Evolutionary conservation across 164 flowering plant genomes (phyloP), one percentile per base, ranked within the genome.

Genomic region (Vitis riparia): DNA sequence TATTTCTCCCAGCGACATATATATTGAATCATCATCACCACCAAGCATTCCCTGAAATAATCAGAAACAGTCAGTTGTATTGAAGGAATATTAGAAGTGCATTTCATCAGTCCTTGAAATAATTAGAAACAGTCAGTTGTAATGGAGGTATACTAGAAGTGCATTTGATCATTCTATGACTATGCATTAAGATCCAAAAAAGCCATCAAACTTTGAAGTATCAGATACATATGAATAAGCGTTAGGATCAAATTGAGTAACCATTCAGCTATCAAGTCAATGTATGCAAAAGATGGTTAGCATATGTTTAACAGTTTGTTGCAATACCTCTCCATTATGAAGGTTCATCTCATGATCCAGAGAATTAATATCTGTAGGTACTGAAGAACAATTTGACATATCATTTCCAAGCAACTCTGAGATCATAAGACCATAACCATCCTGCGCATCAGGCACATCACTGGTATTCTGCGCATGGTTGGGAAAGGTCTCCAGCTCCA

Each of bases 1-100:
- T 79, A 94, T 91, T 84, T 95, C 99, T 79, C 89, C 98, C 72
- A 95, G 77, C 32, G 99, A 85, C 82, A 91, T 88, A 76, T 88
- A 95, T 62, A 95, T 89, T 52, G 91, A 76, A 75, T 95, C 99
- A 75, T 91, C 99, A 51, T 92, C 97, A 56, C 80, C 84, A 59
- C 80, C 84, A 59, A 89, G 84, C 62, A 88, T 77, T 52, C 78
- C 97, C 97, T 94, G 93, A 78, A 85, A 85, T 56, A 64, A 68
- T 63, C 11, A 65, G 63, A 27, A 80, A 30, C 68, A 71, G 59
- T 32, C 55, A 79, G 55, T 55, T 29, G 37, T 3, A 59, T 14
- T 0, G 30, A 15, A 19, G 48, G 32, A 60, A 29, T 2, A 57
- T 19, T 15, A 64, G 10, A 23, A 15, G 48, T 30, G 11, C 50